Evolutionary conservation across 2,329 filamentous ascomycete species (phyloP).

Genomic region (Anthostomella pinea): DNA sequence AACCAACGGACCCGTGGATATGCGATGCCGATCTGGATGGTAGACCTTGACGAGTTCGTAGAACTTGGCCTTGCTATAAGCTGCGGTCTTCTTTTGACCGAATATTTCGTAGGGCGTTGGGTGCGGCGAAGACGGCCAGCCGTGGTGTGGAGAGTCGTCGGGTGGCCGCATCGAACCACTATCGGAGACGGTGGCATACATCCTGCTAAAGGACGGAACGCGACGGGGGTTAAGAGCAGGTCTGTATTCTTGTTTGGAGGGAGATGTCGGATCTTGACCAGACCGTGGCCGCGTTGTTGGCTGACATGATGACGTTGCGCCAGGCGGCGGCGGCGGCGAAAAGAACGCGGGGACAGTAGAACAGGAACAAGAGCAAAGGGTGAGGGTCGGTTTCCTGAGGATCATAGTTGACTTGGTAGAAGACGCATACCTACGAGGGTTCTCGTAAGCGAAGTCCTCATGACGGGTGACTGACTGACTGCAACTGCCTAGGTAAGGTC

Average conservation of each 20-base stretch:
- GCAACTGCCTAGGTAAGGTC: too few relatives aligned
- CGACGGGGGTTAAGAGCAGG: too few relatives aligned
- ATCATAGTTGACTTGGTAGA: slow-evolving; percentile 25
- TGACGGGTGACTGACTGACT: not conserved
- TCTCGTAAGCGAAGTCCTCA: not conserved
- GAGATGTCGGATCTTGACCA: not conserved
- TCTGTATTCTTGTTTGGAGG: too few relatives aligned
- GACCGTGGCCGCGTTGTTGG: slow-evolving; percentile 9
- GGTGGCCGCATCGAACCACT: slow-evolving; percentile 16
- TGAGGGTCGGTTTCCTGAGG: slow-evolving; percentile 28
- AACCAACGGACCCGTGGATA: slow-evolving; percentile 42
- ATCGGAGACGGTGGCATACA: slow-evolving; percentile 28
- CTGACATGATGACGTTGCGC: slow-evolving; percentile 27
- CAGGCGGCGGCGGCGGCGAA: slow-evolving; percentile 16
- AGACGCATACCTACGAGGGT: not conserved
- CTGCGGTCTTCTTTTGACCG: slow-evolving; percentile 51
- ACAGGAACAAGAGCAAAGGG: slow-evolving; percentile 25
- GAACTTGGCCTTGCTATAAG: slow-evolving; percentile 81
- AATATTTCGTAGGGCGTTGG: slow-evolving; percentile 94
- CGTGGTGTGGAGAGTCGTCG: slow-evolving; percentile 12
- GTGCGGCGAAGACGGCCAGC: slow-evolving; percentile 46
- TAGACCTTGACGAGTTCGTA: slow-evolving; percentile 94
- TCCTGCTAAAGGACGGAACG: slow-evolving; percentile 6
- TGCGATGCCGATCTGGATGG: slow-evolving; percentile 72
- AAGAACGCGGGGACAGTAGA: slow-evolving; percentile 11